Conservation (phyloP, 1,284 basidiomycete genomes). For the Cryptococcus hybrid region DNA sequence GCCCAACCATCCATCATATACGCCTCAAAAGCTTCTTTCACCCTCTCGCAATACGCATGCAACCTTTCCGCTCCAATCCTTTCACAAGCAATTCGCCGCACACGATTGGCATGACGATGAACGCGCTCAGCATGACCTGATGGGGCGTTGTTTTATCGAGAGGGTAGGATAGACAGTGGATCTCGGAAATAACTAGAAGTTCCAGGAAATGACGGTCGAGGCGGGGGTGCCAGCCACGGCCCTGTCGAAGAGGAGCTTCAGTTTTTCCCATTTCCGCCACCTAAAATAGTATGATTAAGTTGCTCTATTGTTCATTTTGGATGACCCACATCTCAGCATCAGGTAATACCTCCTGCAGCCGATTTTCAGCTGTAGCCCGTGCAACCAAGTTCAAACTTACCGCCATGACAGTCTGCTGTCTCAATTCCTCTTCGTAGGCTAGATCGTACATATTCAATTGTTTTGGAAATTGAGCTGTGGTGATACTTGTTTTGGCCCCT, state of each 20-base stretch:
- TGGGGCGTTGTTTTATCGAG: slow-evolving; percentile 12
- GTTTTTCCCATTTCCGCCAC: slow-evolving; percentile 42
- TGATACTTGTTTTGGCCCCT: background rate
- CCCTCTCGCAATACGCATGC: slow-evolving; percentile 44
- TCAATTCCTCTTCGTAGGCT: slow-evolving; percentile 37
- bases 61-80: slow-evolving; percentile 43
- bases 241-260: slow-evolving; percentile 41
- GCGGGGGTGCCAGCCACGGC: slow-evolving; percentile 42
- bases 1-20: slow-evolving; percentile 35
- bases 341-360: slow-evolving; percentile 36
- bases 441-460: slow-evolving; percentile 27
- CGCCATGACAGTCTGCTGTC: slow-evolving; percentile 37
- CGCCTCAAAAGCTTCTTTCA: slow-evolving; percentile 46
- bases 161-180: slow-evolving; percentile 37
- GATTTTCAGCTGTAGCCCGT: background rate
- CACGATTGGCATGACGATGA: slow-evolving; percentile 39
- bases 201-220: slow-evolving; percentile 46
- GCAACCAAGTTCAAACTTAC: slow-evolving; percentile 18
- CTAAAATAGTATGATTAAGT: slow-evolving; percentile 2
- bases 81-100: slow-evolving; percentile 43
- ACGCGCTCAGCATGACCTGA: slow-evolving; percentile 28
- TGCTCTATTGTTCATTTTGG: background rate
- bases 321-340: slow-evolving; percentile 33
- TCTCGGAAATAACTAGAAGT: slow-evolving; percentile 45
- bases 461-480: background rate